Conservation (phyloP, 73 alveolate genomes). For the Paramecium sonneborni region DNA sequence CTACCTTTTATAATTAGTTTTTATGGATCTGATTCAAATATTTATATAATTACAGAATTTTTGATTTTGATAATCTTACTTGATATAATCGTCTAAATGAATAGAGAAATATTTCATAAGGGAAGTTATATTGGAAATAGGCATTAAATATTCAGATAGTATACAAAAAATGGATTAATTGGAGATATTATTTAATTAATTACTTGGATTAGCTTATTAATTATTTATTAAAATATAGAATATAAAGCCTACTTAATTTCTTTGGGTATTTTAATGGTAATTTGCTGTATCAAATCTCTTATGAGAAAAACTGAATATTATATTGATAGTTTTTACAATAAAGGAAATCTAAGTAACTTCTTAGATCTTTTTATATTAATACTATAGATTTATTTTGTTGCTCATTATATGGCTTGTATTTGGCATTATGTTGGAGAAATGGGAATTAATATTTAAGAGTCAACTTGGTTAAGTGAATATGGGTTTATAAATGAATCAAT, state of each 20-base stretch:
- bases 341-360: neutral
- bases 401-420: slow-evolving; percentile 26
- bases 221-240: too few species aligned
- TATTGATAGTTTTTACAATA: neutral
- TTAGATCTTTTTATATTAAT: neutral
- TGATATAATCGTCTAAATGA: neutral
- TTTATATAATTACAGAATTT: neutral
- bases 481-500: neutral
- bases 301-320: neutral
- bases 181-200: neutral
- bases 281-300: neutral
- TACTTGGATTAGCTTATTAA: neutral
- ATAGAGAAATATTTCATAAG: neutral
- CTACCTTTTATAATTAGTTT: neutral
- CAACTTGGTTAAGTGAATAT: neutral
- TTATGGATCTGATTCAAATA: neutral
- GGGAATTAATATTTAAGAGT: neutral
- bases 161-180: neutral
- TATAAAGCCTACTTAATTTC: neutral
- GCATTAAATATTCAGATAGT: too few species aligned
- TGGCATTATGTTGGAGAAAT: neutral
- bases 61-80: too few species aligned
- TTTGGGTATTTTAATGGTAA: neutral
- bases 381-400: neutral
- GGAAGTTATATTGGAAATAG: neutral